Evolutionary conservation across 2,329 filamentous ascomycete species (phyloP), one percentile per base, ranked within the genome.

Genomic region (Microcyclospora pomicola): DNA sequence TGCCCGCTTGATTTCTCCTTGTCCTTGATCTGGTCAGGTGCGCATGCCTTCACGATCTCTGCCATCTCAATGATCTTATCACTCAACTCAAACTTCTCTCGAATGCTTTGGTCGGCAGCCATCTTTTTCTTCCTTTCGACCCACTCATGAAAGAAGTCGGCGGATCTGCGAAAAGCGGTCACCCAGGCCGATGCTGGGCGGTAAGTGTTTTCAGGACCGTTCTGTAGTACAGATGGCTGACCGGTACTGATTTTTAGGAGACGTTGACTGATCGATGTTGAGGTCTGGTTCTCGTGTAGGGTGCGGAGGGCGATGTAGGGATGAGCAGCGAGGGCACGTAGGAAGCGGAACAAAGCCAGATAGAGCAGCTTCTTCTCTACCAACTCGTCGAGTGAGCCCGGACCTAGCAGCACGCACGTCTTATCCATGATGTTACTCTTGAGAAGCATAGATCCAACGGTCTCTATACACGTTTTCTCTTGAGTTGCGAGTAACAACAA

Each of bases 371-470:
- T 43, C 16, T 60, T 53, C 34, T 49, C 52, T 0, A 49, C 50
- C 9, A 58, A 48, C 36, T 67, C 59, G 15, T 59, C 54, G 9
- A 66, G 40, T 6, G 59, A 60, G 39, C 64, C 62, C 43, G 64
- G 63, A 9, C 59, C 51, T 7, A 67, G 43, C 2, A 66, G 48
- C 15, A 65, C 56, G 2, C 58, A 58, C 11, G 53, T 51, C 28
- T 55, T 58, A 28, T 60, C 54, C 9, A 64, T 45, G 9, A 65
- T 41, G 19, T 57, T 56, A 39, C 58, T 59, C 7, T 58, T 41
- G 9, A 52, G 43, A 7, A 66, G 49, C 48, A 65, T 56, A 2
- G 53, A 48, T 31, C 43, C 59, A 2, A 24, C 38, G 1, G 50
- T 33, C 13, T 33, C 12, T 9, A 35, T 10, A 31, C 43, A 39